Conservation (phyloP, 768 basidiomycete species). For the Lactifluus echinatus region DNA sequence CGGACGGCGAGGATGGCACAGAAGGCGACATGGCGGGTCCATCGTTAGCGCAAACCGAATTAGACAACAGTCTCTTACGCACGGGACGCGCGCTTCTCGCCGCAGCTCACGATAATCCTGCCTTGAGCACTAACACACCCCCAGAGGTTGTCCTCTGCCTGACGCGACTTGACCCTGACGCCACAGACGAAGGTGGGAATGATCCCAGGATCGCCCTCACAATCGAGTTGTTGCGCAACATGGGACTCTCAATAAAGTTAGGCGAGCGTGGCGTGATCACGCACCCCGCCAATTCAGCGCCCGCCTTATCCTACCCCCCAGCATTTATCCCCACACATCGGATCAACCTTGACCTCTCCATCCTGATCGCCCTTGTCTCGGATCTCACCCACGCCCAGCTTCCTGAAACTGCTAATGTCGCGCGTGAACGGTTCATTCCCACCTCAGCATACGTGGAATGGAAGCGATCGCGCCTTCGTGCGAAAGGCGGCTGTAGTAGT, state of each 20-base stretch:
- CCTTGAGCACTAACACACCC: conserved; percentile 29
- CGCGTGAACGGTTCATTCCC: conserved; percentile 56
- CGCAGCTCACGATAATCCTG: conserved; percentile 52
- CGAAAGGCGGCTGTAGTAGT: conserved; percentile 13
- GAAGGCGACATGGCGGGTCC: conserved; percentile 22
- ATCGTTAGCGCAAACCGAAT: conserved; percentile 39
- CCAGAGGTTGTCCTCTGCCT: conserved; percentile 55
- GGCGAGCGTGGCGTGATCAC: conserved; percentile 41
- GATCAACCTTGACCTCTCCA: conserved; percentile 78
- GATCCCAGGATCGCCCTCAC: conserved; percentile 58
- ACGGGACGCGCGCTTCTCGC: conserved; percentile 61
- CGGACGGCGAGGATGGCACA: conserved; percentile 33
- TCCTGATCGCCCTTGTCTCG: conserved; percentile 76
- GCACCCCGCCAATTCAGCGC: conserved; percentile 4
- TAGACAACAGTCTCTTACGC: conserved; percentile 66
- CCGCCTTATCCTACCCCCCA: conserved; percentile 7
- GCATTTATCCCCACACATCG: conserved; percentile 41
- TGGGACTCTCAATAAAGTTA: conserved; percentile 61
- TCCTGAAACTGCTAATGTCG: conserved; percentile 47
- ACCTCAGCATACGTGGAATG: conserved; percentile 49
- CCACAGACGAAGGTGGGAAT: conserved; percentile 24
- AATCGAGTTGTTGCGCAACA: conserved; percentile 41
- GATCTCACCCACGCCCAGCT: conserved; percentile 70
- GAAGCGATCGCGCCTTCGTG: conserved; percentile 34
- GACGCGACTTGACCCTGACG: conserved; percentile 53